Base-by-base conservation (phyloP, 305 asterid genomes). In the Stenogyne calaminthoides region DNA sequence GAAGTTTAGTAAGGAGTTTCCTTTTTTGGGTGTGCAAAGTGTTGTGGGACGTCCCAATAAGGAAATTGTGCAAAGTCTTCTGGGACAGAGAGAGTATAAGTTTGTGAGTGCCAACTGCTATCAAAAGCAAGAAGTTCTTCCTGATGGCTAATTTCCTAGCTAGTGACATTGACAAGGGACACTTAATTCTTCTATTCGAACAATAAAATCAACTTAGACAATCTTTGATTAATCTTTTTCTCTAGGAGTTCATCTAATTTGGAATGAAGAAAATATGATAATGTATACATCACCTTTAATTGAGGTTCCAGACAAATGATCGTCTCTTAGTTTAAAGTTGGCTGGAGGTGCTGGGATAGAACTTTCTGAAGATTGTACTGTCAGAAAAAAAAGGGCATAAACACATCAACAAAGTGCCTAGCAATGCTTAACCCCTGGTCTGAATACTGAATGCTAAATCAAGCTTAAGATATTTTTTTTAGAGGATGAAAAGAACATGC, bases 241-340 rank as follows among this genome's bases (percentile, higher is more conserved):
- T 32, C 58, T 55, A 69, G 58, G 64, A 42, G 62, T 67, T 62
- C 12, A 63, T 56, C 51, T 47, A 47, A 59, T 10, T 54, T 37
- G 66, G 62, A 63, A 29, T 0, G 39, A 75, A 54, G 60, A 25
- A 44, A 72, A 44, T 18, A 55, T 2, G 14, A 63, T 25, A 62
- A 42, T 63, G 70, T 20, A 49, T 51, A 66, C 64, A 60, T 83
- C 75, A 95, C 99, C 98, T 89, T 95, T 95, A 7, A 86, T 84
- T 47, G 95, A 90, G 89, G 93, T 88, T 72, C 96, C 97, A n/a
- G 97, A 82, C 49, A 88, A 76, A 77, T 87, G 95, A 80, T 88
- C 97, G 57, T 92, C 99, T 84, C 97, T 84, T 73, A 85, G 80
- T 86, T 86, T 87, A 76, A 89, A 89, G 87, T 83, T 84, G 77